A percentile compares a stretch with the other conserved stretches of the same genome.
Conservation (phyloP, 805 yeast genomes). For the Candida yuanshanica region DNA sequence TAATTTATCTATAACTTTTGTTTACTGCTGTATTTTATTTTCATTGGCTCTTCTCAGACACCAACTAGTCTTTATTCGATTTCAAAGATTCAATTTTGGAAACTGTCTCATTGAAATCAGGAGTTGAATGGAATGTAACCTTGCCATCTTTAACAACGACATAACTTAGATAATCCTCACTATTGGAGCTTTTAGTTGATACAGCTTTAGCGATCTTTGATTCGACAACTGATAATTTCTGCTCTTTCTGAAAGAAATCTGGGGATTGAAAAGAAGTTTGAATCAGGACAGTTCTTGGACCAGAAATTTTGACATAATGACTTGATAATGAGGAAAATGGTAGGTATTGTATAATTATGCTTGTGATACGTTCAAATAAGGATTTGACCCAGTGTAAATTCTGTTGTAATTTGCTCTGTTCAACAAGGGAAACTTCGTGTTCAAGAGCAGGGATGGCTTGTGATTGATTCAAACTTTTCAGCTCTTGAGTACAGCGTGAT, state of each 20-base stretch:
- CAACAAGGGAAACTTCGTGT: not conserved
- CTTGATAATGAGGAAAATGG: not conserved
- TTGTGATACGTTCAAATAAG: not conserved
- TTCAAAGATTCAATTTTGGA: slow-evolving; percentile 22
- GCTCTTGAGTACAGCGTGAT: slow-evolving; percentile 2
- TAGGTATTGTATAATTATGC: not conserved
- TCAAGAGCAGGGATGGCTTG: not conserved
- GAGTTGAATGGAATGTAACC: slow-evolving; percentile 39
- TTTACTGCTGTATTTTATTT: no score
- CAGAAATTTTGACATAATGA: slow-evolving; percentile 41
- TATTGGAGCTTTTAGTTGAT: slow-evolving; percentile 4
- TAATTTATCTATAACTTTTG: no score
- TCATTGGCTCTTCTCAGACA: no score
- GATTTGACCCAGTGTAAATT: not conserved
- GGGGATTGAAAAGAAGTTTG: slow-evolving; percentile 13
- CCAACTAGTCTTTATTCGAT: not conserved
- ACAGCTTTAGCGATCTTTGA: slow-evolving; percentile 4
- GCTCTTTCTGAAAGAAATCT: slow-evolving; percentile 1
- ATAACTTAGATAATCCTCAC: slow-evolving; percentile 43
- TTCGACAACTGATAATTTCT: slow-evolving; percentile 8
- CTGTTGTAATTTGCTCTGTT: not conserved
- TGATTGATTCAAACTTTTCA: not conserved
- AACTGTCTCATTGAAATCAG: slow-evolving; percentile 34
- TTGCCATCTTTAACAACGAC: slow-evolving; percentile 39
- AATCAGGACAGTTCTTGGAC: slow-evolving; percentile 35